Evolutionary conservation across 257 asterid species (phyloP).

Genomic region (Paraleonurus japonicus): DNA sequence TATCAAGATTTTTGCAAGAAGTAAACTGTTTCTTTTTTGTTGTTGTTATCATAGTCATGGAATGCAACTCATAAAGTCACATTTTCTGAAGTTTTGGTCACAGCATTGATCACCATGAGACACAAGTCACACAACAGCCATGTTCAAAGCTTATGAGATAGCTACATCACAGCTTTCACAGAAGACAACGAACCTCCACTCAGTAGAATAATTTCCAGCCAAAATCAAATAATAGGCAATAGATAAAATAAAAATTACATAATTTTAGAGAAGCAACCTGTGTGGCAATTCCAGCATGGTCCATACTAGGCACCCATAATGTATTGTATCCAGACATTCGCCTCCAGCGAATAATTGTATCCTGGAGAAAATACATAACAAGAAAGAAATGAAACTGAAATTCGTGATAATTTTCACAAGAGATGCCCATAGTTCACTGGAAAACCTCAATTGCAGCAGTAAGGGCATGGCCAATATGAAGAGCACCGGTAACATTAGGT

Average conservation of each 20-base stretch:
- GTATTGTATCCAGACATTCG: constrained; percentile 96
- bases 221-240: background rate
- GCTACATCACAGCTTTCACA: background rate
- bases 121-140: background rate
- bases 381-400: constrained; percentile 1
- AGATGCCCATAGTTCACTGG: constrained; percentile 12
- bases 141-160: background rate
- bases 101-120: background rate
- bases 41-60: background rate
- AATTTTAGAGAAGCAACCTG: constrained; percentile 51
- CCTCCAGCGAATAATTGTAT: constrained; percentile 92
- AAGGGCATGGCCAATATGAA: constrained; percentile 96
- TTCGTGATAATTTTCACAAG: constrained; percentile 7
- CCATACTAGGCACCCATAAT: constrained; percentile 95
- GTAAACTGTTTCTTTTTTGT: background rate
- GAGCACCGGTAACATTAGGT: constrained; percentile 96
- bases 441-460: constrained; percentile 91
- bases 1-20: background rate
- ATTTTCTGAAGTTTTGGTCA: background rate
- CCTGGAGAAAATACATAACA: constrained; percentile 46
- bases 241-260: background rate
- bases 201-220: background rate
- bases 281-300: constrained; percentile 98
- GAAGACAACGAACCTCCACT: background rate
- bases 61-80: background rate